Evolutionary conservation across 2,329 filamentous ascomycete genomes (phyloP), one percentile per base, ranked within the genome.

Genomic region (Fusarium bulbicola): DNA sequence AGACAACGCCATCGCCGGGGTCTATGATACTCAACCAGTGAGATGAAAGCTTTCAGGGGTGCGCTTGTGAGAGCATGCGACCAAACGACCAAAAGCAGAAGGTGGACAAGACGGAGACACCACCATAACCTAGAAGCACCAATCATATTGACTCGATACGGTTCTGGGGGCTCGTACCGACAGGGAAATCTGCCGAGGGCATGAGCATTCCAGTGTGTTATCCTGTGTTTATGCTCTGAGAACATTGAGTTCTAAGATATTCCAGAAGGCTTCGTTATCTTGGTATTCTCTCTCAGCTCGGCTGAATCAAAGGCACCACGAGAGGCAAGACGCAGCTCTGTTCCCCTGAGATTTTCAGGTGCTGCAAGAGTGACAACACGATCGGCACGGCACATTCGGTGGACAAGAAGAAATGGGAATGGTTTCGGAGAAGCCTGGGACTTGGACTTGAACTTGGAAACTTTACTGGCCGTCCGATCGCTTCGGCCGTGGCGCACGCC

Each of bases 1-100:
- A 49, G 61, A 59, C 68, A 74, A 65, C 68, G 73, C 74, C 74
- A 76, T 74, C 60, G 61, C 70, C 68, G 63, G 63, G 59, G 45
- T 59, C 46, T 50, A 75, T 64, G 66, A 52, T 50, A 66, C 37
- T 73, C 60, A 72, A 69, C 78, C 78, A 80, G 70, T 79, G 72
- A 80, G 74, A 58, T 72, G 58, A 59, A 61, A 70, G 72, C 20
- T 42, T 70, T 58, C 77, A 75, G 74, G 72, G 74, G 74, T 71
- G 68, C 76, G 74, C 73, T 75, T 77, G 75, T 74, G 76, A 73
- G 78, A 76, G 76, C 76, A 81, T 80, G 77, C 79, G 76, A 81
- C 80, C 76, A 71, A 76, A 63, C 68, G 70, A 70, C 80, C 80
- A 74, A 73, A 81, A 81, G 72, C 63, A 82, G 80, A 82, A 82